Evolutionary conservation across 2,329 filamentous ascomycete species (phyloP), one percentile per base, ranked within the genome.

Genomic region (Sporothrix luriei): DNA sequence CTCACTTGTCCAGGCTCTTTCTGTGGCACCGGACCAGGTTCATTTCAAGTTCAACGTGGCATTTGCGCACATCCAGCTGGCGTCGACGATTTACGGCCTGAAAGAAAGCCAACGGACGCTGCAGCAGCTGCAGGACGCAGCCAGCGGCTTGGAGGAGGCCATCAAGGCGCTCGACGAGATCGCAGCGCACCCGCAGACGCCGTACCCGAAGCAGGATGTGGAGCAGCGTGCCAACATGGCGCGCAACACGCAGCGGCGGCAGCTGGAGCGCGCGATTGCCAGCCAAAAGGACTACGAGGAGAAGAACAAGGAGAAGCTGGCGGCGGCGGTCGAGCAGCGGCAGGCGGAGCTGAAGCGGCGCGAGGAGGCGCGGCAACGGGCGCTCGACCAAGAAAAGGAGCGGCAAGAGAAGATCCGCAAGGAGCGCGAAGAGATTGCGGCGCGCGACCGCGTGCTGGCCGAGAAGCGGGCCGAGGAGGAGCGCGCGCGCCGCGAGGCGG

Each of bases 221-320:
- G 94, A 98, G 78, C 92, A 96, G 80, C 93, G 96, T 77, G 94
- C 95, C 55, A 97, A 92, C 83, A 99, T 99, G 95, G 94, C 93
- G 73, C 90, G 91, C 71, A 97, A 97, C 78, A 99, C 96, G 0
- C 92, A 97, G 81, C 90, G 92, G 73, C 93, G 92, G 75, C 94
- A 99, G 78, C 87, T 99, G 14, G 92, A 96, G 76, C 89, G 93
- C 75, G 91, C 92, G 4, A 87, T 94, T 62, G 89, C 92, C 73
- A 90, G 88, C 74, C 95, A 99, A 78, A 90, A 88, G 72, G 92
- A 96, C 73, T 98, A 97, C 79, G 95, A 99, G 78, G 90, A 93
- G 75, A 93, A 92, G 82, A 97, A 98, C 78, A 92, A 93, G 48
- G 88, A 91, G 75, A 96, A 95, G 79, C 87, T 98, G 3, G 87